Conservation (phyloP, 306 rosid species). For the Erythrophleum fordii region DNA sequence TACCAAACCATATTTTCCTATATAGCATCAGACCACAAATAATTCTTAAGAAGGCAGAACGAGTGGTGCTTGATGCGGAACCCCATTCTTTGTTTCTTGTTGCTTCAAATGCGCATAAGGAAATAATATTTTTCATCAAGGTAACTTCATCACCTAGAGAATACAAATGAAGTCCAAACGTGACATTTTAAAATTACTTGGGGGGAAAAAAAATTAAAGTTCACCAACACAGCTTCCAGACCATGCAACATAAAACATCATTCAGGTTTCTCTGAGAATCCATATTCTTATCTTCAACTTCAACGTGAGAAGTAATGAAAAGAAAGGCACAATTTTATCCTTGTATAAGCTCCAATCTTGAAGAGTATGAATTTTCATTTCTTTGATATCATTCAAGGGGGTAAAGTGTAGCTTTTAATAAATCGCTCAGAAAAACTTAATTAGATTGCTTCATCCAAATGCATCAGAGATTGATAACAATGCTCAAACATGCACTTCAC, state of each 20-base stretch:
- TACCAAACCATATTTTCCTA: neutral
- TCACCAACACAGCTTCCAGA: neutral
- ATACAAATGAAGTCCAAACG: neutral
- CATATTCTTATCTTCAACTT: neutral
- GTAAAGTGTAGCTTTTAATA: neutral
- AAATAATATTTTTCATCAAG: slow-evolving; percentile 3
- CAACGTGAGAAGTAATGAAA: neutral
- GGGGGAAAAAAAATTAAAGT: neutral
- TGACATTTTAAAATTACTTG: neutral
- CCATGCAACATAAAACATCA: neutral
- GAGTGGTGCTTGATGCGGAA: neutral
- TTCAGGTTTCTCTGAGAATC: neutral
- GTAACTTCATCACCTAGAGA: neutral
- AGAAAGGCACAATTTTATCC: neutral
- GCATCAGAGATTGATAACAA: neutral
- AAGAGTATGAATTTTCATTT: neutral
- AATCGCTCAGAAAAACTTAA: neutral
- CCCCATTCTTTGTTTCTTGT: neutral
- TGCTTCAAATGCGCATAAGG: slow-evolving; percentile 14
- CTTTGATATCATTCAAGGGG: neutral
- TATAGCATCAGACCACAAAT: neutral
- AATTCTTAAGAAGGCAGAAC: neutral
- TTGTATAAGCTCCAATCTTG: neutral
- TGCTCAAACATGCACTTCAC: neutral
- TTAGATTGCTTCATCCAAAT: neutral